phyloP scores from a whole-genome alignment of 2,329 filamentous ascomycete species.

The Fusarium nygamai region DNA sequence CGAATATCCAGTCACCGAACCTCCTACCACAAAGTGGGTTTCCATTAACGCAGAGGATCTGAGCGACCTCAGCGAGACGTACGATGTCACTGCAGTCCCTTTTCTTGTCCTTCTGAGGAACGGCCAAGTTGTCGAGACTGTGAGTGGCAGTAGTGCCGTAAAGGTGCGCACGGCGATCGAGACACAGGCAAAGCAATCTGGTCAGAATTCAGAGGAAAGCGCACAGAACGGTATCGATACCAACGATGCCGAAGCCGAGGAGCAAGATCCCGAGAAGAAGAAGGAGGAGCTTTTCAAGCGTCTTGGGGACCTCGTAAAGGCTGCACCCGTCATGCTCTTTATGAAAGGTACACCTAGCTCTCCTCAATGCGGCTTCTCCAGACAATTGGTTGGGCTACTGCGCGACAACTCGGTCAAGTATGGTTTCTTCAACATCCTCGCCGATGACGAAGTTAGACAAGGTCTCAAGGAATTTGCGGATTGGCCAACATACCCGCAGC shows the following conservation, averaged over 20 bases:
- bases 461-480: conserved; percentile 98
- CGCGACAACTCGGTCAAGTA: conserved; percentile 93
- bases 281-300: conserved; percentile 89
- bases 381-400: conserved; percentile 86
- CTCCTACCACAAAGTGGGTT: conserved; percentile 80
- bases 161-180: conserved; percentile 90
- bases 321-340: conserved; percentile 97
- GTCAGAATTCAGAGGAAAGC: conserved; percentile 48
- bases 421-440: conserved; percentile 98
- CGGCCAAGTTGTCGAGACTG: conserved; percentile 80
- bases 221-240: conserved; percentile 50
- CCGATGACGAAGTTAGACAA: conserved; percentile 96
- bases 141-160: conserved; percentile 88
- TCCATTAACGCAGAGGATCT: conserved; percentile 95
- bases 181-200: conserved; percentile 70
- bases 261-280: conserved; percentile 65
- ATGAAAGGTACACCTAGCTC: conserved; percentile 95
- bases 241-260: conserved; percentile 55
- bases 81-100: conserved; percentile 94
- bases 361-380: conserved; percentile 92
- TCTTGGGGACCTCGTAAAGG: conserved; percentile 86
- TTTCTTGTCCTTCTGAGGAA: conserved; percentile 86
- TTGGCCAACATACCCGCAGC: conserved; percentile 96
- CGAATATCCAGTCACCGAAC: conserved; percentile 78
- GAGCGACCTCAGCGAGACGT: conserved; percentile 88